Evolutionary conservation across 2,329 filamentous ascomycete genomes (phyloP), one percentile per base, ranked within the genome.

Genomic region (Fusarium sacchari): DNA sequence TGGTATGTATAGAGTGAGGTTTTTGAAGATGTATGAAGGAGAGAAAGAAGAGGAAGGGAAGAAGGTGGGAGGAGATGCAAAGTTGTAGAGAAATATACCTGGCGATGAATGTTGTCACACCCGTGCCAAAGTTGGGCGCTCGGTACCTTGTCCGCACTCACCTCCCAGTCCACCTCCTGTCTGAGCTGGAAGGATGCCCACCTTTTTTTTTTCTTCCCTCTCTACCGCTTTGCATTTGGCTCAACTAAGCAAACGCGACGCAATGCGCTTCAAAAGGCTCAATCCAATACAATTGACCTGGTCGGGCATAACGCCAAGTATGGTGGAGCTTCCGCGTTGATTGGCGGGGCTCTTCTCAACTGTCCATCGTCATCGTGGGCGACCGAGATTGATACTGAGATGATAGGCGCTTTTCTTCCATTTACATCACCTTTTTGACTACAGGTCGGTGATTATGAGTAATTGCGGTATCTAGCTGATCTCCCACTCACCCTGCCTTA

Each of bases 361-460:
- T 73, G 50, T 64, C 63, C 67, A 79, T 80, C 78, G 78, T 80
- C 78, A 78, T 79, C 77, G 63, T 72, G 49, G 72, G 64, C 72
- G 64, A 60, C 72, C 68, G 67, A 74, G 44, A 69, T 49, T 46
- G 64, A 68, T 52, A 32, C 62, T 62, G 34, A 43, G 30, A 44
- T 52, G 59, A 65, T 62, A 20, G 46, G 32, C 67, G 53, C 60
- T 72, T 59, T 71, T 55, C 44, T 59, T 56, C 53, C 53, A 57
- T 67, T 64, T 65, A 40, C 64, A 61, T 62, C 42, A 50, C 44
- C 28, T 28, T 20, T 34, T 28, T 37, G 44, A n/a, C 26, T 28
- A n/a, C 43, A 46, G 43, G 11, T 37, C 53, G 37, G 30, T 40
- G 30, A 60, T 40, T 44, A 58, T 52, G 40, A 64, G 57, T 47